Evolutionary conservation across 2,329 filamentous ascomycete species (phyloP), one percentile per base, ranked within the genome.

Genomic region (Diplodia intermedia): DNA sequence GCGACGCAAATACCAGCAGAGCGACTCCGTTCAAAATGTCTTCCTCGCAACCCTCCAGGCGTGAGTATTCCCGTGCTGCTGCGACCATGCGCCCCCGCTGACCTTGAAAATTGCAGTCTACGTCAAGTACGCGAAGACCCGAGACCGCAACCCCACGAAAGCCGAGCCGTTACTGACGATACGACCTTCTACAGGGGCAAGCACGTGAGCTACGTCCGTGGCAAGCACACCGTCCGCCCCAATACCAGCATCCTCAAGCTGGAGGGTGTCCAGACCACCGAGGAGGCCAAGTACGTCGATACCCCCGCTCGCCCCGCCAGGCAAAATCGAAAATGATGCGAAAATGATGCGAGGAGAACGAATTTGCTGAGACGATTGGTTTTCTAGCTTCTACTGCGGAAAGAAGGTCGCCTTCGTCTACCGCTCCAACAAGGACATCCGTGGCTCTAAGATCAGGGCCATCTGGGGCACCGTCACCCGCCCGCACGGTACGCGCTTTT

Each of bases 371-470:
- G 26, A 26, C 6, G 29, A n/a, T 29, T 4, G 9, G 40, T 14
- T 4, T 3, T n/a, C 69, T 72, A 85, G 82, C 86, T 97, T 97
- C 91, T 99, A 99, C 88, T 87, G 93, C 75, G 95, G 95, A 86
- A 99, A 99, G 91, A 94, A 94, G 87, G 90, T 98, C 82, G 95
- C 95, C 82, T 99, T 93, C 85, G 93, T 99, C 85, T 99, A 98
- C 89, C 93, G 94, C 81, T 94, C 90, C 78, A 90, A 92, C 85
- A 94, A 90, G 86, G 93, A 97, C 88, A 88, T 97, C 81, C 92
- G 94, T 79, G 95, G 95, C 82, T 94, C 93, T 83, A 98, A 98
- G 91, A 96, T 98, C 86, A 90, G 94, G 81, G 83, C 98, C 78
- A 97, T 98, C 87, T 98, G 93, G 93, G 94, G 94, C 87, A 97